These are phyloP conservation scores for Adansonia rubrostipa DNA, from an alignment of 441 rosid genomes.

Conservation along the genomic window DNA sequence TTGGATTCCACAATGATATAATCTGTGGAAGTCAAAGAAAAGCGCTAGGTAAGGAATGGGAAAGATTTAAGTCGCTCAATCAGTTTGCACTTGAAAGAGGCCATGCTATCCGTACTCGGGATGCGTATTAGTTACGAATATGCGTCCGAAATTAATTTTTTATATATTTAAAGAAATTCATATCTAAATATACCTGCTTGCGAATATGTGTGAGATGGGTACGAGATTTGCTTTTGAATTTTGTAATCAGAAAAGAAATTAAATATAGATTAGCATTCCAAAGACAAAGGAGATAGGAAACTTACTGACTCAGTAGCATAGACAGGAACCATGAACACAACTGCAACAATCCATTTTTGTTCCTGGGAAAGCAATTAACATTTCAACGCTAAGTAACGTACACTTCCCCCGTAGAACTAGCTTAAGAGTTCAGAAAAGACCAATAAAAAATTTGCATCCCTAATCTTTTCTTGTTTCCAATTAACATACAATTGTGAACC, in stretches of 20 bases:
- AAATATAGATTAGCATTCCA: neutral
- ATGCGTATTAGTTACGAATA: too few species aligned
- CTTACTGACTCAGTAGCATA: slow-evolving; percentile 88
- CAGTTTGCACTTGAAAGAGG: neutral
- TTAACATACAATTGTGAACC: neutral
- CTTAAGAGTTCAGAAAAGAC: neutral
- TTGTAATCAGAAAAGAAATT: neutral
- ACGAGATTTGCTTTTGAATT: neutral
- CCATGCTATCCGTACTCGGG: neutral
- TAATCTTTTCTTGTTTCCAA: neutral
- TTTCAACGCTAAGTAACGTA: neutral
- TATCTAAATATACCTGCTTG: neutral
- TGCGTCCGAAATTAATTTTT: too few species aligned
- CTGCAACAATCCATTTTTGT: slow-evolving; percentile 86
- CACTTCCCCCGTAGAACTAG: neutral
- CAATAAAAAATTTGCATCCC: neutral
- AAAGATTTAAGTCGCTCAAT: neutral
- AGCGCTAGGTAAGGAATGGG: neutral
- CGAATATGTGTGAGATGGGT: neutral
- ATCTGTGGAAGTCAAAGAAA: slow-evolving; percentile 42
- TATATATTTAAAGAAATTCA: neutral
- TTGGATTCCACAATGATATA: slow-evolving; percentile 65
- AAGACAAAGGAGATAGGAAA: slow-evolving; percentile 26
- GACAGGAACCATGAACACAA: slow-evolving; percentile 87
- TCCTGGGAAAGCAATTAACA: slow-evolving; percentile 49